Evolutionary conservation across 306 rosid genomes (phyloP).

Genomic region (Cucurbita pepo): DNA sequence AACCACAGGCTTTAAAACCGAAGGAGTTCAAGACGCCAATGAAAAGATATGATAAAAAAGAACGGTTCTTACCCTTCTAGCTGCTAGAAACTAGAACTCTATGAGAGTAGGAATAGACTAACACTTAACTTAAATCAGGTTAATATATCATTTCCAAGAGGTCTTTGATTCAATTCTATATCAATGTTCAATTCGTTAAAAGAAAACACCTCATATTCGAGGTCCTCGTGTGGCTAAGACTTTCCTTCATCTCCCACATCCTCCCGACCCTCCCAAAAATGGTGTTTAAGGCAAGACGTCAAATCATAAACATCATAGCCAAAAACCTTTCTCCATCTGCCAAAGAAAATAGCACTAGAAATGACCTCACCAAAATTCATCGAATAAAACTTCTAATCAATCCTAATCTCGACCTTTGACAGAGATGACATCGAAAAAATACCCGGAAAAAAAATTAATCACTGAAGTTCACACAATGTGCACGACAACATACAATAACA

Average conservation of each 20-base stretch:
- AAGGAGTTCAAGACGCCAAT: not conserved
- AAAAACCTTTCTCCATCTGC: not conserved
- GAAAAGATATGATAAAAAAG: too few species aligned
- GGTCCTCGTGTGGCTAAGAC: not conserved
- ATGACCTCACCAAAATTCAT: not conserved
- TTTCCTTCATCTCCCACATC: not conserved
- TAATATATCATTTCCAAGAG: not conserved
- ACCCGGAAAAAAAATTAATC: not conserved
- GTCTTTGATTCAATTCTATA: not conserved
- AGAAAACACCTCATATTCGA: not conserved
- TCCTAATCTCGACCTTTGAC: not conserved
- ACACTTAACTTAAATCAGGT: not conserved
- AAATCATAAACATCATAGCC: not conserved
- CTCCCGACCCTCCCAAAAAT: not conserved
- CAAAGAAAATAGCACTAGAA: not conserved
- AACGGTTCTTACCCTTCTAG: too few species aligned
- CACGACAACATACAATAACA: not conserved
- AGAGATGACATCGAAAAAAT: not conserved
- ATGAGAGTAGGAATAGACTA: too few species aligned
- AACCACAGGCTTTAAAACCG: not conserved
- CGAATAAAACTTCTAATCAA: not conserved
- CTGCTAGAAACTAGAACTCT: too few species aligned
- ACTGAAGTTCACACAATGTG: not conserved
- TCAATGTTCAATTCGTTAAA: not conserved
- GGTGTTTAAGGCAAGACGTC: not conserved